Conservation (phyloP, 192 early-diverging fungal genomes). For the Backusella liffmaniae region DNA sequence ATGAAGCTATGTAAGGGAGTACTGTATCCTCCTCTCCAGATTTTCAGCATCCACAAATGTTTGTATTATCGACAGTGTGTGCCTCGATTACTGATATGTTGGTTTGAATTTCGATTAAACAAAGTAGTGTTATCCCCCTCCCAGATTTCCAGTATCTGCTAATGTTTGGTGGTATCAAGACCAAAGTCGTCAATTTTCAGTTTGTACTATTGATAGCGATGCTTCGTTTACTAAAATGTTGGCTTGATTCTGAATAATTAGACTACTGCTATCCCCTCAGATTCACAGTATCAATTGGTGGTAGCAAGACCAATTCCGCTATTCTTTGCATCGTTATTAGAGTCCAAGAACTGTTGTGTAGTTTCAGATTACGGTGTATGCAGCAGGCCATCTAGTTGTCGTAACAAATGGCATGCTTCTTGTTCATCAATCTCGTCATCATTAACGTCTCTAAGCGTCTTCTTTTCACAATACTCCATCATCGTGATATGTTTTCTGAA, state of each 20-base stretch:
- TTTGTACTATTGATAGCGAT: background rate
- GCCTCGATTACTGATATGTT: background rate
- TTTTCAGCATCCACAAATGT: background rate
- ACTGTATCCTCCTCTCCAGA: conserved; percentile 47
- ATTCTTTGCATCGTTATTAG: conserved; percentile 55
- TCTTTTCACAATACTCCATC: conserved; percentile 94
- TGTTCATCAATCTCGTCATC: conserved; percentile 75
- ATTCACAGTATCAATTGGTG: conserved; percentile 33
- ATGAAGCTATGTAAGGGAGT: background rate
- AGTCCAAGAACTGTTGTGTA: conserved; percentile 76
- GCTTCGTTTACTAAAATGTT: background rate
- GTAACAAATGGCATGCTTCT: conserved; percentile 77
- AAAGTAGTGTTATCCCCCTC: background rate
- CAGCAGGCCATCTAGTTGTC: conserved; percentile 90
- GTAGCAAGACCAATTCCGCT: conserved; percentile 80
- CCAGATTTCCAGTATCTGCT: conserved; percentile 17
- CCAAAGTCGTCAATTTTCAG: conserved; percentile 40
- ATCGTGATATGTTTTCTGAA: conserved; percentile 23
- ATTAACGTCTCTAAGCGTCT: conserved; percentile 83
- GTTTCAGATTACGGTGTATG: conserved; percentile 92
- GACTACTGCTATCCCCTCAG: background rate
- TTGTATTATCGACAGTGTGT: background rate
- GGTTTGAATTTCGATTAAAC: background rate
- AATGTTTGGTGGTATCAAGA: conserved; percentile 53
- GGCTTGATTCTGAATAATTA: background rate